Conservation (phyloP, 441 rosid species). For the Erysimum cheiri region DNA sequence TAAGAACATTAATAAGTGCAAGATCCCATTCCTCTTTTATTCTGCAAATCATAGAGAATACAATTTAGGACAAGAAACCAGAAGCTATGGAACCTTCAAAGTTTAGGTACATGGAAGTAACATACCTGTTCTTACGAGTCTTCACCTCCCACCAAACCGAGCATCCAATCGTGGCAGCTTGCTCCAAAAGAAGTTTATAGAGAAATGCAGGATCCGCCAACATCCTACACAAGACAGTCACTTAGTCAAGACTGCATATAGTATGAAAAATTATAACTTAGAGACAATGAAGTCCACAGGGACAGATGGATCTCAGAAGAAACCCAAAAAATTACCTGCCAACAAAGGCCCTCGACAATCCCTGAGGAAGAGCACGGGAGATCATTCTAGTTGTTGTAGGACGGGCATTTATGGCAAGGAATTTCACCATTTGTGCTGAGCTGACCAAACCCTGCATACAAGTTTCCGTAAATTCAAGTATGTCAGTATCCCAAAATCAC, state of each 20-base stretch:
- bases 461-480: slow-evolving; percentile 39
- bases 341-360: slow-evolving; percentile 84
- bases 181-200: slow-evolving; percentile 86
- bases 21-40: slow-evolving; percentile 95
- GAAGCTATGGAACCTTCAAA: slow-evolving; percentile 20
- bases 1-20: slow-evolving; percentile 89
- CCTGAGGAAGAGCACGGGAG: slow-evolving; percentile 87
- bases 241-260: slow-evolving; percentile 32
- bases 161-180: slow-evolving; percentile 85
- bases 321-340: slow-evolving; percentile 71
- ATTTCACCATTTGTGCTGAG: slow-evolving; percentile 94
- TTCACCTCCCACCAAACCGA: slow-evolving; percentile 93
- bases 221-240: slow-evolving; percentile 67
- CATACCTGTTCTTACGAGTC: slow-evolving; percentile 86
- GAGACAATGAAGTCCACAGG: neutral
- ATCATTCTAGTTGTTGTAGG: slow-evolving; percentile 85
- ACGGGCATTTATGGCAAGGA: slow-evolving; percentile 89
- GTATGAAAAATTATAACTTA: slow-evolving; percentile 6
- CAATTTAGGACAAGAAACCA: slow-evolving; percentile 34
- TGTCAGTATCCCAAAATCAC: slow-evolving; percentile 22
- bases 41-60: slow-evolving; percentile 50
- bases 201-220: slow-evolving; percentile 94
- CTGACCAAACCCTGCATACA: slow-evolving; percentile 90
- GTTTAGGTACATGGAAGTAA: slow-evolving; percentile 26
- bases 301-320: slow-evolving; percentile 6